A percentile compares a stretch with the other conserved stretches of the same genome.
phyloP scores from a whole-genome alignment of 768 basidiomycete genomes.

The Suillus tomentosus region DNA sequence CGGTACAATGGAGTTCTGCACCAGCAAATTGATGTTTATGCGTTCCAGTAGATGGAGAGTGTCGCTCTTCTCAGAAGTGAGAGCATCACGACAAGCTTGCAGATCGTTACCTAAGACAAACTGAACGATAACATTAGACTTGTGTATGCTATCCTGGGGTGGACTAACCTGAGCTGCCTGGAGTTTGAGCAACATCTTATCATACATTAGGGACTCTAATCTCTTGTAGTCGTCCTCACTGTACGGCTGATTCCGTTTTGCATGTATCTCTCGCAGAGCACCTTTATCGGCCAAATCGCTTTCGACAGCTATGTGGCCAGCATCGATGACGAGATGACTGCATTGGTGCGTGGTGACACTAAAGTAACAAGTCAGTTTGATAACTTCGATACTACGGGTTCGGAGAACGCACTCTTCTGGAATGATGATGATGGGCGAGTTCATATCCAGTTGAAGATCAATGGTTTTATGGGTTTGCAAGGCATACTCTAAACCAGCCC shows the following conservation, averaged over 20 bases:
- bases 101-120: conserved; percentile 88
- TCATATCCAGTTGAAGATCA: conserved; percentile 95
- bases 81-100: conserved; percentile 77
- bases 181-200: conserved; percentile 80
- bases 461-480: conserved; percentile 93
- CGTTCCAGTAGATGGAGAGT: conserved; percentile 89
- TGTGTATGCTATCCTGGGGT: neutral
- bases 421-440: conserved; percentile 95
- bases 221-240: conserved; percentile 83
- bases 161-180: conserved; percentile 84
- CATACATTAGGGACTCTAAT: conserved; percentile 94
- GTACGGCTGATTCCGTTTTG: conserved; percentile 84
- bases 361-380: conserved; percentile 12
- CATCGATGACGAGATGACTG: conserved; percentile 90
- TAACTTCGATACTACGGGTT: neutral
- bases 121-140: conserved; percentile 42
- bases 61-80: conserved; percentile 56
- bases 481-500: conserved; percentile 92
- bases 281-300: conserved; percentile 88
- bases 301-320: conserved; percentile 93
- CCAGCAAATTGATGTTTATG: conserved; percentile 84
- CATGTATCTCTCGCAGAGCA: conserved; percentile 72
- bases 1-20: conserved; percentile 93
- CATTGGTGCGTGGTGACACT: conserved; percentile 78
- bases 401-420: conserved; percentile 74